Base-by-base conservation (phyloP, 2,329 filamentous ascomycete genomes). In the Trichoderma lentiforme region DNA sequence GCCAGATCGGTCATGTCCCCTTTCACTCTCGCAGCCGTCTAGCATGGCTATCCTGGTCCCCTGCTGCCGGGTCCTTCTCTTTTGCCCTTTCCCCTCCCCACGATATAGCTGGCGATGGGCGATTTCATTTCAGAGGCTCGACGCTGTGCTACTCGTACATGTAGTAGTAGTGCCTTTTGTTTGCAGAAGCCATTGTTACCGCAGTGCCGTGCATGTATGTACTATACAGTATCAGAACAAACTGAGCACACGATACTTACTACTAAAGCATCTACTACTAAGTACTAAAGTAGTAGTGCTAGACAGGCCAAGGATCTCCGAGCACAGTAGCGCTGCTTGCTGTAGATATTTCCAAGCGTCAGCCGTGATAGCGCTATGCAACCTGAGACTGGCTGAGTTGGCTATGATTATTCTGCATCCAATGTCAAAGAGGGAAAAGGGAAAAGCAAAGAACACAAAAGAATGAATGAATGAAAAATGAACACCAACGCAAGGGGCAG, bases 291-390 rank as follows among this genome's bases (percentile, higher is more conserved):
- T 39, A 18, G 36, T 18, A 39, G 36, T 39, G 36, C 36, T 4
- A 39, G 36, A 39, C 3, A 15, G 39, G 39, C 39, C 39, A 58
- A 32, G 30, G 7, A 53, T 24, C 11, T 53, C 47, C 21, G n/a
- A 32, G 65, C 24, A 32, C 65, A 28, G 36, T 34, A 21, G 61
- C n/a, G 30, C 30, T 43, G 39, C 39, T 43, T n/a, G 39, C 39
- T 65, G 36, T 24, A 32, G 43, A 65, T 65, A 34, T 26, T 60
- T 60, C 66, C 28, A 9, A 43, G 53, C 28, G 56, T 68, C 65
- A 68, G 66, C 66, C 39, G 39, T 21, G 65, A 68, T 68, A 68
- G 65, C 65, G 51, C 53, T 5, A 68, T 68, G 66, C 66, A 69
- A 26, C 56, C 56, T 26, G 64, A 34, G 15, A 24, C 21, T 34